A percentile compares a stretch with the other conserved stretches of the same genome.
Conservation (phyloP, 148 eudicot genomes). For the Arctostaphylos glauca region DNA sequence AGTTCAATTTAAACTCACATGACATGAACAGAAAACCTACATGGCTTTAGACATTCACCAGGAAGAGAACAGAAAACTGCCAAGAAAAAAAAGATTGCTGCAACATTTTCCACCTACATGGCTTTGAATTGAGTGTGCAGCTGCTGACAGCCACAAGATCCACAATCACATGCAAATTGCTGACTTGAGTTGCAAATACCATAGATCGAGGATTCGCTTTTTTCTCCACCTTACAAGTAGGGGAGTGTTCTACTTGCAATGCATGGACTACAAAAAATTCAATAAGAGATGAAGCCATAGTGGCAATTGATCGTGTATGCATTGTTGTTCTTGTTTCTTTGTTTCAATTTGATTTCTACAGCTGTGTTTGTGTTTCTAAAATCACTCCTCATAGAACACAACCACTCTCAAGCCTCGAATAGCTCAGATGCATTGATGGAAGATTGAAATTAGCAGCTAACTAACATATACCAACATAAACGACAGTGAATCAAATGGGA, state of each 20-base stretch:
- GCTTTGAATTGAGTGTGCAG: background rate
- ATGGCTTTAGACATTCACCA: background rate
- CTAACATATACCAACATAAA: background rate
- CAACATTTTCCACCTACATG: too few species aligned
- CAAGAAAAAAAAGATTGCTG: background rate
- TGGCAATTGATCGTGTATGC: background rate
- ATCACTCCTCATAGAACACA: background rate
- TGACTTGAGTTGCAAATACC: background rate
- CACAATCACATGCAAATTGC: background rate
- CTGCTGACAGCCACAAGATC: background rate
- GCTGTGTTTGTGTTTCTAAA: background rate
- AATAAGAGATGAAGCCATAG: background rate
- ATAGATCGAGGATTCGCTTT: background rate
- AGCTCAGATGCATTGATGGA: background rate
- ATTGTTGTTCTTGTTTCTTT: background rate
- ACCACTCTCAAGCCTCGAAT: background rate
- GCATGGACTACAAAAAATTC: background rate
- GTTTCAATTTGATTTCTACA: background rate
- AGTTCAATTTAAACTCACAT: background rate
- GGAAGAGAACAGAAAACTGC: background rate
- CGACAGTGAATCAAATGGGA: background rate
- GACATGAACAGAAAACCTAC: background rate
- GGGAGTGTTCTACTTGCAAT: too few species aligned
- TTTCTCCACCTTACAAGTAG: background rate
- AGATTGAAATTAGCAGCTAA: background rate